Conservation (phyloP, 1,139 yeast species). For the Hyphopichia buzzinii region DNA sequence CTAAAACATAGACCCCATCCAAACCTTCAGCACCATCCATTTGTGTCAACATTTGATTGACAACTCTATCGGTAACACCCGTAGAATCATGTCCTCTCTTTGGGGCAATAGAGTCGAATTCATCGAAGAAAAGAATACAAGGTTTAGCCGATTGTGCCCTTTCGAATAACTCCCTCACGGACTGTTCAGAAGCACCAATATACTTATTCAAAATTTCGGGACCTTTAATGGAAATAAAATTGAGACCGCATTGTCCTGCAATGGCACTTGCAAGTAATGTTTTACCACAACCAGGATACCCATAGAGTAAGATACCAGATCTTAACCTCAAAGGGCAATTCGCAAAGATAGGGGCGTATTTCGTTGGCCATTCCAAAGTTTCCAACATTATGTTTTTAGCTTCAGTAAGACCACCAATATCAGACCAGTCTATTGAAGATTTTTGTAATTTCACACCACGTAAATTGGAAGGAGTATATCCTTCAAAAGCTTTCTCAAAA, state of each 20-base stretch:
- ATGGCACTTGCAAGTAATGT: conserved; percentile 91
- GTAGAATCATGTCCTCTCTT: conserved; percentile 98
- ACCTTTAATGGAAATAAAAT: conserved; percentile 91
- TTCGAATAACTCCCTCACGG: conserved; percentile 89
- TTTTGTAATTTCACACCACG: conserved; percentile 87
- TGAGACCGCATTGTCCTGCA: conserved; percentile 91
- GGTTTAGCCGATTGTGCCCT: conserved; percentile 95
- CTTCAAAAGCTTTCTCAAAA: conserved; percentile 58
- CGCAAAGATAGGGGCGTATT: conserved; percentile 89
- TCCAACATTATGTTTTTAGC: conserved; percentile 78
- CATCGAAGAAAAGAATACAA: conserved; percentile 91
- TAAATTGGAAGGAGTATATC: conserved; percentile 75
- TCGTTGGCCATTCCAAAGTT: conserved; percentile 96
- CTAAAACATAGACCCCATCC: conserved; percentile 94
- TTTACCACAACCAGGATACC: conserved; percentile 98
- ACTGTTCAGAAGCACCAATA: conserved; percentile 96
- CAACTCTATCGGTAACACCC: conserved; percentile 97
- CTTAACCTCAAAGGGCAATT: conserved; percentile 83
- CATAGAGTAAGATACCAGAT: conserved; percentile 87
- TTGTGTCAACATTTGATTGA: conserved; percentile 93
- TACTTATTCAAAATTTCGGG: conserved; percentile 95
- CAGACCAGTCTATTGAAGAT: conserved; percentile 74
- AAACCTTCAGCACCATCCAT: conserved; percentile 99
- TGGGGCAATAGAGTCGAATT: conserved; percentile 96
- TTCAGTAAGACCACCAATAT: conserved; percentile 81